Conservation (phyloP, 805 yeast species). For the Yamadazyma insecticola region DNA sequence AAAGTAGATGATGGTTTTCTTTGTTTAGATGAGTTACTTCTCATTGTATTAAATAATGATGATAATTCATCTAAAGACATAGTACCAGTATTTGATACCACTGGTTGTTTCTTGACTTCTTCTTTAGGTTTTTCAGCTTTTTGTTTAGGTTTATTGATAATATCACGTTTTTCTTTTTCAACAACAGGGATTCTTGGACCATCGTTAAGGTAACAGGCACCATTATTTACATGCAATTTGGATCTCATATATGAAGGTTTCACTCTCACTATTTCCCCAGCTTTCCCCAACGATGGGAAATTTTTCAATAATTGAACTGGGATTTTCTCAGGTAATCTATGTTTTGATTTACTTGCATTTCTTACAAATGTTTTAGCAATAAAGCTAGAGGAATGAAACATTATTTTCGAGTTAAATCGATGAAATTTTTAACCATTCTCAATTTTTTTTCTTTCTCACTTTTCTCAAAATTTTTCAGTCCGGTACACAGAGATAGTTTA, state of each 20-base stretch:
- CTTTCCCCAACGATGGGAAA: conserved; percentile 56
- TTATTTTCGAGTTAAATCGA: no score
- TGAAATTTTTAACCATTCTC: no score
- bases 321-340: background rate
- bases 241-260: conserved; percentile 82
- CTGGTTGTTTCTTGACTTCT: conserved; percentile 4
- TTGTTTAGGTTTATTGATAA: conserved; percentile 2
- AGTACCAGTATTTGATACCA: no score
- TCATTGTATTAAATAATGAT: conserved; percentile 27
- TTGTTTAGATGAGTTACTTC: conserved; percentile 7
- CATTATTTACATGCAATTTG: conserved; percentile 61
- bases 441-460: no score
- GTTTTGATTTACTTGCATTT: background rate
- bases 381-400: no score
- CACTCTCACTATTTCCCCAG: conserved; percentile 72
- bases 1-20: conserved; percentile 13
- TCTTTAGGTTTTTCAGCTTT: conserved; percentile 7
- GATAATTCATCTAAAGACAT: conserved; percentile 38
- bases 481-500: no score
- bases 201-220: conserved; percentile 61
- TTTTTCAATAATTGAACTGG: conserved; percentile 70
- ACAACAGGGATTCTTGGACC: conserved; percentile 42
- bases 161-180: conserved; percentile 10
- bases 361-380: no score
- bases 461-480: no score